Conservation (phyloP, 805 yeast species). For the Jamesozyma spencerorum region DNA sequence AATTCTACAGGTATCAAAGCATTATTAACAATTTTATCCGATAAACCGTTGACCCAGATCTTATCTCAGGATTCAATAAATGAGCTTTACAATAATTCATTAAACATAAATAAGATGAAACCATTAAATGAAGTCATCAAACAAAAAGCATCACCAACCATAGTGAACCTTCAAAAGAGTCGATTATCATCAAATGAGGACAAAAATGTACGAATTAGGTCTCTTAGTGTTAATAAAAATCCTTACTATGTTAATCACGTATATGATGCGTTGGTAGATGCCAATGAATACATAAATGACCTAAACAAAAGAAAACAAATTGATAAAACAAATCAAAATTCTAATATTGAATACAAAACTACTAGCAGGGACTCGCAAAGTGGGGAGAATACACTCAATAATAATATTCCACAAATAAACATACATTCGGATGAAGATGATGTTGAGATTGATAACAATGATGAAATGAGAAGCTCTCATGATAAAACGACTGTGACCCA, state of each 20-base stretch:
- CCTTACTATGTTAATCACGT: too few relatives aligned
- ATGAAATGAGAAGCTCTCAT: too few relatives aligned
- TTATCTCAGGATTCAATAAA: conserved; percentile 26
- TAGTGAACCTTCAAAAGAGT: conserved; percentile 24
- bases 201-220: conserved; percentile 26
- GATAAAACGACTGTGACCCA: too few relatives aligned
- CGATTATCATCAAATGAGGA: conserved; percentile 29
- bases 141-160: conserved; percentile 26
- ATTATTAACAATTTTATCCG: conserved; percentile 27
- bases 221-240: conserved; percentile 20
- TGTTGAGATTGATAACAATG: conserved; percentile 1
- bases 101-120: background rate
- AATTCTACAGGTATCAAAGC: conserved; percentile 30
- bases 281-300: too few relatives aligned
- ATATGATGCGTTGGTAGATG: too few relatives aligned
- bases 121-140: conserved; percentile 8
- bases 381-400: too few relatives aligned
- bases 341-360: too few relatives aligned
- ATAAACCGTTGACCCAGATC: conserved; percentile 25
- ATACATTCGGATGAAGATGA: background rate
- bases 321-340: too few relatives aligned
- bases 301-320: too few relatives aligned
- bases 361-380: too few relatives aligned
- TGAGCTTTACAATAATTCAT: conserved; percentile 14
- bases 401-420: background rate